These are phyloP conservation scores for Thalia dealbata DNA, from an alignment of 176 grass and related monocot genomes.

Conservation along the genomic window DNA sequence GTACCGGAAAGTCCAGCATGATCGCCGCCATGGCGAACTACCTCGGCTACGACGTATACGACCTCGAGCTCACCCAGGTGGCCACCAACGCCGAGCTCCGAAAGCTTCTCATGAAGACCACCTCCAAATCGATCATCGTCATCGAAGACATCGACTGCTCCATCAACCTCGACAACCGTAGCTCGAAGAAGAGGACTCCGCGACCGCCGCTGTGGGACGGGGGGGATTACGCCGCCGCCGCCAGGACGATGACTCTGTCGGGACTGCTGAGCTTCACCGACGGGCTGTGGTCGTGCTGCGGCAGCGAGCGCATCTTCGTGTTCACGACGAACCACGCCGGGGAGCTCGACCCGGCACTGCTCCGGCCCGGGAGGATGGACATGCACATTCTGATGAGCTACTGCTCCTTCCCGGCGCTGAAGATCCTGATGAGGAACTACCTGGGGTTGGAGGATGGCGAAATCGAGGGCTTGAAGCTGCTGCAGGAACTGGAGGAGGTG, in stretches of 20 bases:
- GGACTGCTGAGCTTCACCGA: constrained; percentile 72
- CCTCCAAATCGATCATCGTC: constrained; percentile 59
- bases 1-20: constrained; percentile 84
- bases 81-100: constrained; percentile 38
- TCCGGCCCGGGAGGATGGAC: constrained; percentile 72
- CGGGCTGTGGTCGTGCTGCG: constrained; percentile 72
- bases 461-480: constrained; percentile 35
- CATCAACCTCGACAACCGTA: constrained; percentile 35
- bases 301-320: constrained; percentile 70
- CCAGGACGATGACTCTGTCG: constrained; percentile 50
- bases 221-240: constrained; percentile 22
- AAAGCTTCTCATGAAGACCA: constrained; percentile 49
- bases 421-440: constrained; percentile 60
- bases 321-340: constrained; percentile 91
- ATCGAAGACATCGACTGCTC: constrained; percentile 77
- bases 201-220: constrained; percentile 7
- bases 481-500: constrained; percentile 19
- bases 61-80: constrained; percentile 68
- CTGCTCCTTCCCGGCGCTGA: constrained; percentile 49
- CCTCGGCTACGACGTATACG: constrained; percentile 70
- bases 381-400: constrained; percentile 87
- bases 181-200: constrained; percentile 1
- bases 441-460: constrained; percentile 29
- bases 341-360: constrained; percentile 53
- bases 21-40: constrained; percentile 84